Base-by-base conservation (phyloP, 495 filamentous ascomycete genomes). In the Penicillium paradoxum region DNA sequence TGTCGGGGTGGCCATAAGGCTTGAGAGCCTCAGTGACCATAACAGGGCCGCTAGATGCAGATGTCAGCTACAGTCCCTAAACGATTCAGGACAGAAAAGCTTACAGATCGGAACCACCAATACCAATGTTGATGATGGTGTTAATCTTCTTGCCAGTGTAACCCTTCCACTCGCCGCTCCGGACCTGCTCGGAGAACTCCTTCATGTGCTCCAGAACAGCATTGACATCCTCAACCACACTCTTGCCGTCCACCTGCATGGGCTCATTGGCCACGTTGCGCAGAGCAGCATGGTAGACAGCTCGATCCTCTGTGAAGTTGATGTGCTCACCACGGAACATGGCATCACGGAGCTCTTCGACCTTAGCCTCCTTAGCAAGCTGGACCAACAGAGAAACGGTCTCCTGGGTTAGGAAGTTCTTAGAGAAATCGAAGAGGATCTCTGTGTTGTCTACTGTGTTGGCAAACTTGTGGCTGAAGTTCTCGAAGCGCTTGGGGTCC, bases 21-120 rank as follows among this genome's bases (percentile, higher is more conserved):
- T 96, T 97, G 56, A 98, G 83, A 14, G 93, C 89, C 72, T 98
- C 93, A 30, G 89, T 91, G 51, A 98, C 93, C 93, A 98, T 98
- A 59, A 97, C 95, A 19, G 93, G 93, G 34, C 93, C 93, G 57
- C 91, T 96, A 42, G 49, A 30, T 48, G 24, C 32, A n/a, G 29
- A 25, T 47, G 59, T 83, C 63, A 80, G 74, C 52, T 49, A 40
- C 7, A 15, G 17, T 17, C 24, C 13, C 6, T 21, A 6, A 1
- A 15, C 21, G 15, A 50, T 29, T 52, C 27, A 24, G 49, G 18
- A 37, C 29, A 45, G 19, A 18, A 21, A 17, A 39, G 76, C 88
- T 78, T 79, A 96, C 88, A 98, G 84, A 73, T 98, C 93, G 49
- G 92, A 97, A 58, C 93, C 93, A 74, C 93, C 93, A 72, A 98